Evolutionary conservation across 2,329 filamentous ascomycete genomes (phyloP), one percentile per base, ranked within the genome.

Genomic region (Colletotrichum destructivum): DNA sequence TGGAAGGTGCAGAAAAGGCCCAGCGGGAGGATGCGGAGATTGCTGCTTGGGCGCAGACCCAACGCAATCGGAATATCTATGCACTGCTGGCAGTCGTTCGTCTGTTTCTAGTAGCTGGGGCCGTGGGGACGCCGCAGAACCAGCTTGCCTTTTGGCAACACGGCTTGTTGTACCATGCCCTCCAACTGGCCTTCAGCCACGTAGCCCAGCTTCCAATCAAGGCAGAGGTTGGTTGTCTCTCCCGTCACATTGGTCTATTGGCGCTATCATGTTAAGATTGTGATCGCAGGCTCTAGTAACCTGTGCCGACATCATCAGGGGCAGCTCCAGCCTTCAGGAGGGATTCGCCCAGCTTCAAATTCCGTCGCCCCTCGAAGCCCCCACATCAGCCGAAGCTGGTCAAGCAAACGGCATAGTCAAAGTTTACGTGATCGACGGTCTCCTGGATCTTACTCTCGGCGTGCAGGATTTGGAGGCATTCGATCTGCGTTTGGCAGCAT

Each of bases 391-490:
- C 42, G 82, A 85, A 56, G 76, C 79, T 26, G 76, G 79, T 52
- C 83, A 80, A 73, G 76, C 81, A 5, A 90, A 90, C 71, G 87
- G 86, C n/a, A 81, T 86, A 12, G 83, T 87, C 16, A 89, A 89
- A 67, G 90, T 96, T 44, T 98, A 97, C 81, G 94, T 99, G 40
- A 98, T 99, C 77, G 96, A 98, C 81, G 96, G 94, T 1, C 86
- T 99, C 21, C 86, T 99, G 59, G 94, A 98, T 76, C 84, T 98
- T 54, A 91, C 93, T 0, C 85, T 99, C 11, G 91, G 91, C 67
- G 85, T 92, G 26, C 88, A 92, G 40, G 85, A 91, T 0, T 83
- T 89, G 23, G 88, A 91, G 63, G 87, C 93, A 46, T 93, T 98
- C 75, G 92, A 97, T 80, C 86, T 96, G 47, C 91, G 96, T 31